Percentiles rank a stretch among this genome's conserved stretches.
These are phyloP conservation scores for Leptographium wingfieldii DNA, from an alignment of 2,329 filamentous ascomycete genomes.

Conservation along the genomic window DNA sequence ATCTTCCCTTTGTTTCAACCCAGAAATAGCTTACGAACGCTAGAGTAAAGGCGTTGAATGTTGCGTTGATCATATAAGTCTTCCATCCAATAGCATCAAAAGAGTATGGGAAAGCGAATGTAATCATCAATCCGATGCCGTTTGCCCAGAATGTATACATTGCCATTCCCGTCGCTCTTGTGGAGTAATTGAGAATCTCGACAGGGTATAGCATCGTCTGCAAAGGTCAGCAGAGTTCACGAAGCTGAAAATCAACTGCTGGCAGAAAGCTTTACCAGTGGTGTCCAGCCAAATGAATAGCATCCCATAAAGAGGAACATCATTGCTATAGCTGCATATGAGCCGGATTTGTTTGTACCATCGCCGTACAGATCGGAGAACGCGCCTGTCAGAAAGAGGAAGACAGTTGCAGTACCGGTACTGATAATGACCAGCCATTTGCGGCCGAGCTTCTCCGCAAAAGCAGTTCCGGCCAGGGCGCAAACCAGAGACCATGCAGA, in stretches of 20 bases:
- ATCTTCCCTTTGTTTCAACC: background rate
- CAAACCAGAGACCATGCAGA: background rate
- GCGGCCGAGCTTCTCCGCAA: background rate
- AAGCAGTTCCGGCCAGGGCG: background rate
- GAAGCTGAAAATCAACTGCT: background rate
- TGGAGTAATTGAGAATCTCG: background rate
- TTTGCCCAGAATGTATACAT: background rate
- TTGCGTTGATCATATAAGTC: background rate
- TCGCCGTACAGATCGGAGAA: background rate
- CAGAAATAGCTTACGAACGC: background rate
- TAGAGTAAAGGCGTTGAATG: background rate
- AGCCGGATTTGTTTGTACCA: background rate
- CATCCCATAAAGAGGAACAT: background rate
- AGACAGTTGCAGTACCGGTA: background rate
- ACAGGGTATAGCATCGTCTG: background rate
- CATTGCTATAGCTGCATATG: slow-evolving; percentile 1
- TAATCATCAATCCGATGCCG: background rate
- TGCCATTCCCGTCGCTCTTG: background rate
- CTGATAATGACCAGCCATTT: background rate
- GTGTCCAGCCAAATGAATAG: background rate
- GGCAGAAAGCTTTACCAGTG: background rate
- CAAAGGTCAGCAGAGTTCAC: background rate
- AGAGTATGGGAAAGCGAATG: background rate
- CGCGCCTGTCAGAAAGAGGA: background rate
- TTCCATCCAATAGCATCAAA: background rate